Evolutionary conservation across 805 yeast species (phyloP), one percentile per base, ranked within the genome.

Genomic region (Myxozyma melibiosi): DNA sequence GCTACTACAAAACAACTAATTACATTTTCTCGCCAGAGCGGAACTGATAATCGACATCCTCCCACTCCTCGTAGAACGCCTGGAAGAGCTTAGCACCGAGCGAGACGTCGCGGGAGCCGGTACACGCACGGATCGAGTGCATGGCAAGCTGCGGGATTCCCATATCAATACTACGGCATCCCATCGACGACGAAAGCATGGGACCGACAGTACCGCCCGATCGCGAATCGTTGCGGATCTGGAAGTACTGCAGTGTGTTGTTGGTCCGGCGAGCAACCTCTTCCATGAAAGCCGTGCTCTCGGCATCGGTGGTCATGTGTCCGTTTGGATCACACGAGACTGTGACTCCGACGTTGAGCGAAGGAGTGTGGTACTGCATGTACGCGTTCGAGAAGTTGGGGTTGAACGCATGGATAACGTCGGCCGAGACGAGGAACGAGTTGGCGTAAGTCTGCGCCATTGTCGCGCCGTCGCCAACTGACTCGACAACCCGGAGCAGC

Each of bases 171-270:
- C 72, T 63, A 24, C 74, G 66, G 55, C 72, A 65, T 7, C 83
- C 82, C 67, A 72, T 73, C 20, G 66, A 55, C 2, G 74, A 61
- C 3, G 75, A 66, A 5, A 76, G 66, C 60, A 76, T 67, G 69
- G 84, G 96, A 0, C 96, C 96, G 68, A 90, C 88, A 27, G 96
- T 88, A 38, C 95, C 95, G 31, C 96, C 96, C 0, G 90, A 84
- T 69, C 94, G 81, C 14, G 88, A 80, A 70, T 85, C 91, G 73
- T 90, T 89, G 72, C 94, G 82, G 70, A 88, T 86, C 68, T 89
- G 96, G 83, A 88, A 88, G 72, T 60, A 84, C 73, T 90, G 96
- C 28, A 89, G 64, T 52, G 75, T 73, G 69, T 86, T 90, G 49
- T 77, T 85, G 59, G 87, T 84, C 51, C 74, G 68, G 56, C 80